Percentiles rank a stretch among this genome's conserved stretches.
phyloP scores from a whole-genome alignment of 202 grass and related monocot species.

The Musa balbisiana region DNA sequence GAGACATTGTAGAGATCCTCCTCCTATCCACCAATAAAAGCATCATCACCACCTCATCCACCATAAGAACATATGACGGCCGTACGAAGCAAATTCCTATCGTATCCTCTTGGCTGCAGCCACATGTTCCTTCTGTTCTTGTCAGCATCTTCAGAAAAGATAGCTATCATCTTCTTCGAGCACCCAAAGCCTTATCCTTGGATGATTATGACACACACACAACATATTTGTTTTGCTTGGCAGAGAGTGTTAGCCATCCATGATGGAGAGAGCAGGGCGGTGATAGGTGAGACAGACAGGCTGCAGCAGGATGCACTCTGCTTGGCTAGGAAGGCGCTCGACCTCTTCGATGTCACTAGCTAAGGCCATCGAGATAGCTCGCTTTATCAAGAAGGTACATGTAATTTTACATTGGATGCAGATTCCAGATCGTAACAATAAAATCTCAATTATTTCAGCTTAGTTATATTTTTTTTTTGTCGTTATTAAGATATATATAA shows the following conservation, averaged over 20 bases:
- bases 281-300: conserved; percentile 34
- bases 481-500: too few relatives aligned
- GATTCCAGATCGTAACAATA: too few relatives aligned
- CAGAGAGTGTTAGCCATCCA: background rate
- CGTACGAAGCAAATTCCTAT: background rate
- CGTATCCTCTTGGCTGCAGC: background rate
- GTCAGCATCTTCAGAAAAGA: too few relatives aligned
- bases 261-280: conserved; percentile 31
- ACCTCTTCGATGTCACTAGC: conserved; percentile 28
- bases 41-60: background rate
- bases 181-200: background rate
- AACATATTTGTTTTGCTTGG: background rate
- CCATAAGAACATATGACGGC: background rate
- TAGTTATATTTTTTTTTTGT: too few relatives aligned
- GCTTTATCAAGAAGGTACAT: conserved; percentile 32
- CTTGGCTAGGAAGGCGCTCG: conserved; percentile 26
- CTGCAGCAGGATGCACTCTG: conserved; percentile 25
- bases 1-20: background rate
- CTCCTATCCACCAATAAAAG: background rate
- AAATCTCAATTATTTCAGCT: too few relatives aligned
- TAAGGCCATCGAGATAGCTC: conserved; percentile 27
- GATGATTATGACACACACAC: background rate
- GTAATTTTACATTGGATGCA: too few relatives aligned
- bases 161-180: background rate
- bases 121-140: too few relatives aligned